Percentiles rank a stretch among this genome's conserved stretches.
phyloP scores from a whole-genome alignment of 768 basidiomycete species.

The Trametes gibbosa region DNA sequence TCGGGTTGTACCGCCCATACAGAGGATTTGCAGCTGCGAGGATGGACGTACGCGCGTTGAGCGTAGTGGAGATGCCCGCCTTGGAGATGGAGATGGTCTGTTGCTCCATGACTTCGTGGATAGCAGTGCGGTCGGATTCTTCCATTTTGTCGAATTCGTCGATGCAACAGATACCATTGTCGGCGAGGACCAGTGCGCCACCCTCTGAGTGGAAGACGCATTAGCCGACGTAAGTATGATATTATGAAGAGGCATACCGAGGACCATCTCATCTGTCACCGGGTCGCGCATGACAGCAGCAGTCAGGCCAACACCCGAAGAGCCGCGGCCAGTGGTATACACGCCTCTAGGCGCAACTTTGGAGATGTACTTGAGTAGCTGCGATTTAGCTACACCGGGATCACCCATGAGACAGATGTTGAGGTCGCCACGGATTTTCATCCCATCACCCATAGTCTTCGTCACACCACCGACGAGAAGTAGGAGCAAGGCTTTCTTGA shows the following conservation, averaged over 20 bases:
- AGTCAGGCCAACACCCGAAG: slow-evolving; percentile 97
- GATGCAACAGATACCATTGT: slow-evolving; percentile 99
- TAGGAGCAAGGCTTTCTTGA: slow-evolving; percentile 93
- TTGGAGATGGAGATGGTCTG: slow-evolving; percentile 99
- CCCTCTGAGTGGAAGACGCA: slow-evolving; percentile 64
- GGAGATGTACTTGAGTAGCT: slow-evolving; percentile 95
- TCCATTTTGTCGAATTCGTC: slow-evolving; percentile 99
- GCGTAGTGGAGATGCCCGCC: slow-evolving; percentile 96
- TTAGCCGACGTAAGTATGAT: background rate
- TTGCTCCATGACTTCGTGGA: slow-evolving; percentile 99
- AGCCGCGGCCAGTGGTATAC: slow-evolving; percentile 98
- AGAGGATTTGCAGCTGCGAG: slow-evolving; percentile 97
- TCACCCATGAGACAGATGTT: slow-evolving; percentile 99
- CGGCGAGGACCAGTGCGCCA: slow-evolving; percentile 96
- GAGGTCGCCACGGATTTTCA: slow-evolving; percentile 98
- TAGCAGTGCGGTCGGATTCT: slow-evolving; percentile 93
- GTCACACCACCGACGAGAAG: slow-evolving; percentile 95
- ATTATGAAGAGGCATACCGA: slow-evolving; percentile 56
- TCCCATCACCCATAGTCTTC: slow-evolving; percentile 92
- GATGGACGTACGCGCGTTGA: slow-evolving; percentile 96
- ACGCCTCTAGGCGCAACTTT: slow-evolving; percentile 97
- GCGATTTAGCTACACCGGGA: slow-evolving; percentile 98
- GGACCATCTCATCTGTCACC: slow-evolving; percentile 98
- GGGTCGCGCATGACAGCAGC: slow-evolving; percentile 99
- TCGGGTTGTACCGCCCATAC: slow-evolving; percentile 97